Evolutionary conservation across 495 filamentous ascomycete species (phyloP).

Genomic region (Glutinoglossum americanum): DNA sequence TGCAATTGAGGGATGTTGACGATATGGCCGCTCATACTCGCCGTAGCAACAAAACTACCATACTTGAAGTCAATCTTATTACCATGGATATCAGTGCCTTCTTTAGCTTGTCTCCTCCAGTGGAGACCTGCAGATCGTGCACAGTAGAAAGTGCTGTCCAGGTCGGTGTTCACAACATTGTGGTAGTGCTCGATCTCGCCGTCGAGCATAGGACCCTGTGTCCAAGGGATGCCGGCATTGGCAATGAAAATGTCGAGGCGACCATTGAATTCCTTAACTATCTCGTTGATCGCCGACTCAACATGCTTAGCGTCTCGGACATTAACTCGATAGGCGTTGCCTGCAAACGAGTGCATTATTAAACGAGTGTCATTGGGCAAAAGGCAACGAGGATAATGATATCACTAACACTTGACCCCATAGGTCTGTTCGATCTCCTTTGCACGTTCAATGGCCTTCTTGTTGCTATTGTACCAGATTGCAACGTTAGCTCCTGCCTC

Average conservation of each 20-base stretch:
- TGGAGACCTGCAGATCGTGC: slow-evolving; percentile 54
- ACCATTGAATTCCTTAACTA: slow-evolving; percentile 47
- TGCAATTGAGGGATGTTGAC: slow-evolving; percentile 78
- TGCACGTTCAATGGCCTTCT: slow-evolving; percentile 46
- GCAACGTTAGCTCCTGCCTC: slow-evolving; percentile 78
- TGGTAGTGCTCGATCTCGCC: slow-evolving; percentile 42
- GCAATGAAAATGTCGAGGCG: slow-evolving; percentile 64
- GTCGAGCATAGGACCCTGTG: slow-evolving; percentile 43
- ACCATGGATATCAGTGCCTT: slow-evolving; percentile 43
- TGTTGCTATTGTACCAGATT: slow-evolving; percentile 69
- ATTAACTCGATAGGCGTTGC: slow-evolving; percentile 56
- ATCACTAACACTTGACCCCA: slow-evolving; percentile 53
- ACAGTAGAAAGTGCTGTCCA: slow-evolving; percentile 69
- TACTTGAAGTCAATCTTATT: slow-evolving; percentile 40
- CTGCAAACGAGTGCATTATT: slow-evolving; percentile 18
- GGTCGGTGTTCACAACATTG: slow-evolving; percentile 47
- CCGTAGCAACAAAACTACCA: slow-evolving; percentile 60
- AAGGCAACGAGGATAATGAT: not conserved
- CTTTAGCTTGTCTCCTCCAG: slow-evolving; percentile 41
- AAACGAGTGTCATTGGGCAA: not conserved
- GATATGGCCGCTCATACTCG: slow-evolving; percentile 69
- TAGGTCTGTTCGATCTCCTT: slow-evolving; percentile 49
- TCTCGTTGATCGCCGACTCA: slow-evolving; percentile 29
- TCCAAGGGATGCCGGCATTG: slow-evolving; percentile 61
- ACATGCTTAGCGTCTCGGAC: slow-evolving; percentile 38